Evolutionary conservation across 2,329 filamentous ascomycete species (phyloP).

Genomic region (Karstenula rhodostoma): DNA sequence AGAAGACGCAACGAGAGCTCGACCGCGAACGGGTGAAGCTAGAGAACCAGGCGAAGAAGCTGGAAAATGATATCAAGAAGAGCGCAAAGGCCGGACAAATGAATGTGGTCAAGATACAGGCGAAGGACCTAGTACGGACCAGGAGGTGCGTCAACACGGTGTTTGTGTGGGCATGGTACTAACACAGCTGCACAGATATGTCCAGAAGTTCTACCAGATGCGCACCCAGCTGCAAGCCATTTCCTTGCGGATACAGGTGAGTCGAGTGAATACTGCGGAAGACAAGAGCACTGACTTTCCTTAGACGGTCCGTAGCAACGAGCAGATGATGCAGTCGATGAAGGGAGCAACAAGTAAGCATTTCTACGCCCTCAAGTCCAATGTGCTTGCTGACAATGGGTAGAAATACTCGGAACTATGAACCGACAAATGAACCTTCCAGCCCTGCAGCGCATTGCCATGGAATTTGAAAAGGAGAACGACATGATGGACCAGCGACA

Average conservation of each 20-base stretch:
- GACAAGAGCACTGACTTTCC: slow-evolving; percentile 27
- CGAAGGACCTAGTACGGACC: slow-evolving; percentile 94
- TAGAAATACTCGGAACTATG: slow-evolving; percentile 89
- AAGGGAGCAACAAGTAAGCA: slow-evolving; percentile 79
- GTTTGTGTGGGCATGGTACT: slow-evolving; percentile 15
- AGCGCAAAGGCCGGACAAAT: slow-evolving; percentile 98
- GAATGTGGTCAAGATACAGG: slow-evolving; percentile 98
- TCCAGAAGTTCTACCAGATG: slow-evolving; percentile 99
- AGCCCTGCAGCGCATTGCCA: slow-evolving; percentile 91
- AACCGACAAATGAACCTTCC: slow-evolving; percentile 98
- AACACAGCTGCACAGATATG: slow-evolving; percentile 67
- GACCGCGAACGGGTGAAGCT: slow-evolving; percentile 95
- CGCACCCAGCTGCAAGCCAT: slow-evolving; percentile 96
- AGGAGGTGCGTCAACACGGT: slow-evolving; percentile 64
- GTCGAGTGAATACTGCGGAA: slow-evolving; percentile 17
- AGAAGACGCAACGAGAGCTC: slow-evolving; percentile 96
- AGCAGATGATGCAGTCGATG: slow-evolving; percentile 99
- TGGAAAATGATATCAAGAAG: slow-evolving; percentile 96
- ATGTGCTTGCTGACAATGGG: slow-evolving; percentile 23
- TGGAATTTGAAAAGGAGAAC: slow-evolving; percentile 99
- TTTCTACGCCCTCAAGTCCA: background rate
- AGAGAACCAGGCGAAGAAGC: slow-evolving; percentile 98
- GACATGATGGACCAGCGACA: slow-evolving; percentile 99
- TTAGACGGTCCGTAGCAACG: slow-evolving; percentile 95
- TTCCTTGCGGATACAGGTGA: slow-evolving; percentile 89